phyloP scores from a whole-genome alignment of 2,329 filamentous ascomycete species.

The Trichoderma sp. region DNA sequence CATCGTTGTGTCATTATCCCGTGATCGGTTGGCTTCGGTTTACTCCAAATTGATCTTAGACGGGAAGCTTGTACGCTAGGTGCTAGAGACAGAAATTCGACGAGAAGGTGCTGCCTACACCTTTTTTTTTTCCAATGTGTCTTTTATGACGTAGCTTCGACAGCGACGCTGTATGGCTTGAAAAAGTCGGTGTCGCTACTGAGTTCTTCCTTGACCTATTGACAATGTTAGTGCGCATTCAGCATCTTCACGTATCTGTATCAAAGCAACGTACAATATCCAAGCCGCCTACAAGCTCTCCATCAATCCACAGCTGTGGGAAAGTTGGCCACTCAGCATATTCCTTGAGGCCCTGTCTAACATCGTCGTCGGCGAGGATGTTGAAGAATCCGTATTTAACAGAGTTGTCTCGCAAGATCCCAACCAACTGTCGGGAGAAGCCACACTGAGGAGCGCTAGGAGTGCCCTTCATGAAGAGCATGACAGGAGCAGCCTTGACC shows the following conservation, averaged over 20 bases:
- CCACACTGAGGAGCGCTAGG: slow-evolving; percentile 85
- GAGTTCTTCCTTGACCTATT: slow-evolving; percentile 89
- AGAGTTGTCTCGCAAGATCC: slow-evolving; percentile 80
- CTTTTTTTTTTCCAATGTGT: background rate
- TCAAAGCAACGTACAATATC: slow-evolving; percentile 79
- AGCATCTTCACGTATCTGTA: background rate
- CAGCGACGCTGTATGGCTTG: slow-evolving; percentile 65
- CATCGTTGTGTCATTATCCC: background rate
- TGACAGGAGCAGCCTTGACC: slow-evolving; percentile 93
- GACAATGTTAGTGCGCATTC: slow-evolving; percentile 28
- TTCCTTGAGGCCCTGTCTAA: slow-evolving; percentile 93
- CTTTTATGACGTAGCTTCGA: slow-evolving; percentile 41
- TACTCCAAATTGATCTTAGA: background rate
- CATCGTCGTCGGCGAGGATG: slow-evolving; percentile 95
- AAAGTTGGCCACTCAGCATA: slow-evolving; percentile 99
- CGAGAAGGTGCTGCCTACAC: background rate
- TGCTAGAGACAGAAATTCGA: background rate
- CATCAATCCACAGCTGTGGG: slow-evolving; percentile 89
- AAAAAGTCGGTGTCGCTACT: slow-evolving; percentile 82
- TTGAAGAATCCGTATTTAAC: slow-evolving; percentile 99
- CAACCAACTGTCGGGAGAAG: slow-evolving; percentile 89
- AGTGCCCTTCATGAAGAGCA: slow-evolving; percentile 99
- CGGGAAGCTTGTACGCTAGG: background rate
- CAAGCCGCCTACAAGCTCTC: slow-evolving; percentile 87
- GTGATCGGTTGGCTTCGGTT: background rate